phyloP scores from a whole-genome alignment of 345 rosid genomes.

The Adansonia digitata region DNA sequence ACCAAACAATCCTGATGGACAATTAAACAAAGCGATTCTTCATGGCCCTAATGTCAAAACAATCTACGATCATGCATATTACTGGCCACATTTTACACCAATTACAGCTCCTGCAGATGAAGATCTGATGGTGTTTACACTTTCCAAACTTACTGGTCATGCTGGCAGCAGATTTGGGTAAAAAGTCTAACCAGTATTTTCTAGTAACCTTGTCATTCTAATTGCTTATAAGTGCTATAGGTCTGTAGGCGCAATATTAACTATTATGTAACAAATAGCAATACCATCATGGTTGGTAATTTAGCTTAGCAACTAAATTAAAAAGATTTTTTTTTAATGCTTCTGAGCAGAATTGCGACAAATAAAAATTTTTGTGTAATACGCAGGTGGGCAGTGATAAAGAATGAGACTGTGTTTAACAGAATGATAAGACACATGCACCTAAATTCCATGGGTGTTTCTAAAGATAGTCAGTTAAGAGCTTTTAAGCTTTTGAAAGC shows the following conservation, averaged over 20 bases:
- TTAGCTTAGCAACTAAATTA: neutral
- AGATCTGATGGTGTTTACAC: constrained; percentile 51
- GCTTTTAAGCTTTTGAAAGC: constrained; percentile 47
- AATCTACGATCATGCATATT: constrained; percentile 62
- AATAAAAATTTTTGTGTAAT: neutral
- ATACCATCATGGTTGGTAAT: neutral
- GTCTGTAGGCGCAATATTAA: no score
- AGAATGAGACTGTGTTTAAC: constrained; percentile 47
- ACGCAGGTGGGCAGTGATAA: constrained; percentile 60
- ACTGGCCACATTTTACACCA: constrained; percentile 71
- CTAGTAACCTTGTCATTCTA: neutral
- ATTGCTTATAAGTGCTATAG: no score
- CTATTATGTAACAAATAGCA: neutral
- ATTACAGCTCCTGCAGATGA: constrained; percentile 47
- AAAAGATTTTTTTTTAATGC: neutral
- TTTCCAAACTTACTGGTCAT: constrained; percentile 78
- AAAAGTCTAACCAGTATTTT: neutral
- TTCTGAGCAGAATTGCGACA: neutral
- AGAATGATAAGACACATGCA: constrained; percentile 19
- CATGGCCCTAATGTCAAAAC: constrained; percentile 43
- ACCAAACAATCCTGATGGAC: constrained; percentile 82
- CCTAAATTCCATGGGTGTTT: constrained; percentile 48
- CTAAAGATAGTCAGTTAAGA: constrained; percentile 53
- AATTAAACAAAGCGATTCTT: constrained; percentile 43
- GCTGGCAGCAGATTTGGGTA: constrained; percentile 77